Base-by-base conservation (phyloP, 169 alveolate genomes). In the Cryptosporidium viatorum region DNA sequence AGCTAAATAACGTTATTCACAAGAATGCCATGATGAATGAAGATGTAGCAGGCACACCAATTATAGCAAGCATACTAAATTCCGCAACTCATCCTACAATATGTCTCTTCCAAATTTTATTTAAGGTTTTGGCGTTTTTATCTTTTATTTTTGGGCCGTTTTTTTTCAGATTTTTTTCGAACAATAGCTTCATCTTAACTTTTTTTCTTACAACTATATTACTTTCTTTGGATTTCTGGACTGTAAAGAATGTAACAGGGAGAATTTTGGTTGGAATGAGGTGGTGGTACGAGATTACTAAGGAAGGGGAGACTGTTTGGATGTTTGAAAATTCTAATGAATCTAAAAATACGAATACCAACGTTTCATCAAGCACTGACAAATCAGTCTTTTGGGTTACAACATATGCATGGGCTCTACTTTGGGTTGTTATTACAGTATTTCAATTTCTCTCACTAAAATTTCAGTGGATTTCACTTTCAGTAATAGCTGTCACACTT, bases 211-310 rank as follows among this genome's bases (percentile, higher is more conserved):
- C 94, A 45, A 92, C 89, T 33, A 86, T 93, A 3, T 80, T 93
- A 18, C 85, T 93, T 51, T 93, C 96, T 16, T 71, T 93, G 39
- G 97, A 95, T 87, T 95, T 95, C 45, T 95, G 96, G 96, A 92
- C 93, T 45, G 96, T 94, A 12, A 95, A 95, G 92, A 95, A 95
- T 69, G 93, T 95, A n/a, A 92, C 96, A 51, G 97, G 97, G 18
- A 69, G 97, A 48, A 75, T 94, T 41, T 58, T 93, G 23, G 94
- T 95, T 1, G 95, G 95, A n/a, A 85, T 95, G 91, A 91, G 97
- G 65, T 95, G 97, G 97, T 95, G 97, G 97, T 86, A 92, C 69
- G 96, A 95, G 71, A 89, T 95, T 14, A 92, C 93, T 62, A 95
- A 94, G 51, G 94, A 92, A 60, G 97, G 97, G 18, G 92, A 91